A percentile compares a stretch with the other conserved stretches of the same genome.
Conservation (phyloP, 805 yeast species). For the Metschnikowia continentalis region DNA sequence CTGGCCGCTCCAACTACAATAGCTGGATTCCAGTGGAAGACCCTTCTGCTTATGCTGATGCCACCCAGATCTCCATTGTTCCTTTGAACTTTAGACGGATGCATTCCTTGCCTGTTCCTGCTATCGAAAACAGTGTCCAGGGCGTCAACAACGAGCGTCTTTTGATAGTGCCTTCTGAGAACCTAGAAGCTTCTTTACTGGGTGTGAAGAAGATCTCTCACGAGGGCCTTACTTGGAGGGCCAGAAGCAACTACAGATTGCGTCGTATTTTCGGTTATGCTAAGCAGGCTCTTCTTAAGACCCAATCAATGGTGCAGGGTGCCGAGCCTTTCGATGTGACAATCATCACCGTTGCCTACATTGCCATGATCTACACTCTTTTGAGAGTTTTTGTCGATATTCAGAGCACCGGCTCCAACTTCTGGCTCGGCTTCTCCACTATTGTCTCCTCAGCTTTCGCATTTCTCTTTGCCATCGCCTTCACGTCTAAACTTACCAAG, state of each 20-base stretch:
- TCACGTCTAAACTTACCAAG: constrained; percentile 51
- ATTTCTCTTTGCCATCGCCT: constrained; percentile 68
- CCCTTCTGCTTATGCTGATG: constrained; percentile 34
- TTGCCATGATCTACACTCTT: constrained; percentile 85
- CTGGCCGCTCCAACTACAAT: constrained; percentile 29
- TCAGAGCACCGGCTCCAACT: constrained; percentile 73
- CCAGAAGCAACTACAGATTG: constrained; percentile 53
- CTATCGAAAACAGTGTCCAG: constrained; percentile 34
- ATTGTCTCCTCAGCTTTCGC: constrained; percentile 78
- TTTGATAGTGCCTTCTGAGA: constrained; percentile 32
- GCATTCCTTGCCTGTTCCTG: constrained; percentile 39
- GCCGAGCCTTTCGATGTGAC: constrained; percentile 86
- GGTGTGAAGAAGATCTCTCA: constrained; percentile 23
- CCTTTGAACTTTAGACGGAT: constrained; percentile 56
- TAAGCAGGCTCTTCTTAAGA: constrained; percentile 34
- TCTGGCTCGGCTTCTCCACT: constrained; percentile 82
- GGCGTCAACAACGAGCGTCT: constrained; percentile 41
- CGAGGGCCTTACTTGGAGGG: constrained; percentile 56
- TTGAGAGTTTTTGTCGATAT: constrained; percentile 70
- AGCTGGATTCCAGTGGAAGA: constrained; percentile 52
- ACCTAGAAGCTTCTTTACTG: constrained; percentile 22
- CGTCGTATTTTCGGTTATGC: constrained; percentile 54
- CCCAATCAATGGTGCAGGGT: constrained; percentile 49
- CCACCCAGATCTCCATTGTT: constrained; percentile 46
- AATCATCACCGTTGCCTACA: constrained; percentile 73